Evolutionary conservation across 2,329 filamentous ascomycete species (phyloP).

Genomic region (Pseudogymnoascus sp.): DNA sequence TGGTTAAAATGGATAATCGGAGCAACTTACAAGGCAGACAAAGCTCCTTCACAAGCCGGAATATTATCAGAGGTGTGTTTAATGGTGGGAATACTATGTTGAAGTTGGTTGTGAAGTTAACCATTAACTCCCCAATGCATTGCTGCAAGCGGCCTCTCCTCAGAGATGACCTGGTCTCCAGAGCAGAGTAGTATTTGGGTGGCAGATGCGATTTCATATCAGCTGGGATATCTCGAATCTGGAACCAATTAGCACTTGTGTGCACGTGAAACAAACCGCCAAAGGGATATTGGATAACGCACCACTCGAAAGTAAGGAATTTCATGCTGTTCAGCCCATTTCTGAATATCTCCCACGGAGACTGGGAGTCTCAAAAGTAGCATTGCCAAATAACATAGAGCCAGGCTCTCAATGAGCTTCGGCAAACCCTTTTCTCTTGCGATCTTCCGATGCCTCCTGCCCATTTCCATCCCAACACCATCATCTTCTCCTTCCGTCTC

Average conservation of each 20-base stretch:
- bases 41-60: slow-evolving; percentile 62
- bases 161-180: slow-evolving; percentile 45
- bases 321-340: slow-evolving; percentile 59
- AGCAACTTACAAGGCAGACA: slow-evolving; percentile 59
- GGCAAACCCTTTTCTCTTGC: slow-evolving; percentile 41
- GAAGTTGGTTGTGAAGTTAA: slow-evolving; percentile 60
- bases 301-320: slow-evolving; percentile 66
- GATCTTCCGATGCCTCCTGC: slow-evolving; percentile 15
- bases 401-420: slow-evolving; percentile 64
- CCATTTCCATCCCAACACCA: slow-evolving; percentile 27
- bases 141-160: slow-evolving; percentile 54
- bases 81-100: slow-evolving; percentile 64
- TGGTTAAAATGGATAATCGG: neutral
- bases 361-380: slow-evolving; percentile 68
- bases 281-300: slow-evolving; percentile 25
- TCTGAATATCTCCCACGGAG: slow-evolving; percentile 62
- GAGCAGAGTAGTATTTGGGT: slow-evolving; percentile 46
- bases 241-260: slow-evolving; percentile 2
- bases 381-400: slow-evolving; percentile 70
- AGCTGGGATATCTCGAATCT: slow-evolving; percentile 51
- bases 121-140: slow-evolving; percentile 51
- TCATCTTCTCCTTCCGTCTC: slow-evolving; percentile 14
- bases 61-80: slow-evolving; percentile 60
- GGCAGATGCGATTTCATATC: slow-evolving; percentile 60
- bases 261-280: neutral